Conservation (phyloP, 2,329 filamentous ascomycete species). For the Fonsecaea erecta region DNA sequence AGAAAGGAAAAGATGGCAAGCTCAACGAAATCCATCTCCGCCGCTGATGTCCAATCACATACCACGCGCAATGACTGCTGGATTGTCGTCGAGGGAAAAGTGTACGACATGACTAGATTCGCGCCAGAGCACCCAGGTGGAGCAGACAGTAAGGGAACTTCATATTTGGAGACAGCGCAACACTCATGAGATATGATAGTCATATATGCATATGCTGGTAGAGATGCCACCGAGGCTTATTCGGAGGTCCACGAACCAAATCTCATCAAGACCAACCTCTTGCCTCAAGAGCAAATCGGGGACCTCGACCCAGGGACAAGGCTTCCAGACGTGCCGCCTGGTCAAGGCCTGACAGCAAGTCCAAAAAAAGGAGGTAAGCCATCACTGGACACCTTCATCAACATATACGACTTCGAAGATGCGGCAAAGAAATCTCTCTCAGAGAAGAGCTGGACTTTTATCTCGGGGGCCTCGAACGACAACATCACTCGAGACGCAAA, state of each 20-base stretch:
- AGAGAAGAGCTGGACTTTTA: constrained; percentile 39
- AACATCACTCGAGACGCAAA: constrained; percentile 32
- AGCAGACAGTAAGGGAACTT: constrained; percentile 41
- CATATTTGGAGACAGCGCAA: not conserved
- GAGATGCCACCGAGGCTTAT: constrained; percentile 53
- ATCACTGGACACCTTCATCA: constrained; percentile 30
- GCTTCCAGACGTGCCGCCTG: constrained; percentile 15
- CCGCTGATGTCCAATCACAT: constrained; percentile 44
- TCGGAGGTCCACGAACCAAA: constrained; percentile 47
- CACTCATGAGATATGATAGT: constrained; percentile 29
- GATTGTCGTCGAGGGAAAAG: constrained; percentile 71
- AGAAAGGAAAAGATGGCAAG: not conserved
- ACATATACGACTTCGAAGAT: constrained; percentile 33
- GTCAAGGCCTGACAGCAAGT: constrained; percentile 1
- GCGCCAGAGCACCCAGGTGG: constrained; percentile 66
- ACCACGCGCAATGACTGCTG: constrained; percentile 59
- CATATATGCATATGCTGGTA: constrained; percentile 53
- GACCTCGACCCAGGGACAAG: constrained; percentile 19
- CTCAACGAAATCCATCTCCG: constrained; percentile 8
- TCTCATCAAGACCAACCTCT: constrained; percentile 49
- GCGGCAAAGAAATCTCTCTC: constrained; percentile 28
- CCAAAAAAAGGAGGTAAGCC: constrained; percentile 33
- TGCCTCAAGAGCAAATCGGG: constrained; percentile 18
- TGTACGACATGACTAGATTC: constrained; percentile 71
- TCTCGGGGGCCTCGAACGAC: constrained; percentile 38